Percentiles rank a stretch among this genome's conserved stretches.
These are phyloP conservation scores for Zangia roseola DNA, from an alignment of 768 basidiomycete species.

Conservation along the genomic window DNA sequence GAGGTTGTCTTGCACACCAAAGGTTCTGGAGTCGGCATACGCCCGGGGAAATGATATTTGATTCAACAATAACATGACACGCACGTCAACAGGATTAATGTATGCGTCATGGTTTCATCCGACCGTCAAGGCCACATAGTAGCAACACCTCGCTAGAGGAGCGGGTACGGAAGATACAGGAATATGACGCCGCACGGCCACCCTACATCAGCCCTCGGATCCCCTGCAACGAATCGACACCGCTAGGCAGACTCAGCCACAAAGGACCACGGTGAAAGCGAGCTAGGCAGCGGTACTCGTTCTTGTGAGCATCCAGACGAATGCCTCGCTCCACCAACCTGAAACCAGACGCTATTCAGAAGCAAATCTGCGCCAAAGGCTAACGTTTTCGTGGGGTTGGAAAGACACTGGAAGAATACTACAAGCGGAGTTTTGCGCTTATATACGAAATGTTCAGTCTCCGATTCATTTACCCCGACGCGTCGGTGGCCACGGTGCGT, in stretches of 20 bases:
- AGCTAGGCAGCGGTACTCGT: constrained; percentile 36
- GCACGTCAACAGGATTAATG: constrained; percentile 36
- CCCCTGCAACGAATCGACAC: constrained; percentile 52
- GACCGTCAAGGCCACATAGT: constrained; percentile 75
- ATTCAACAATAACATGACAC: too few relatives aligned
- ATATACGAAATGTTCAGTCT: constrained; percentile 26
- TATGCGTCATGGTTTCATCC: constrained; percentile 81
- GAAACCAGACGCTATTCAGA: constrained; percentile 63
- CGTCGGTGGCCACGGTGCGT: constrained; percentile 14
- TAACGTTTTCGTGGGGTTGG: constrained; percentile 66
- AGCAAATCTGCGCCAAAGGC: constrained; percentile 40
- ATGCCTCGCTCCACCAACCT: constrained; percentile 80
- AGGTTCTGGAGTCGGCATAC: too few relatives aligned
- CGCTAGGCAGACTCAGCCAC: constrained; percentile 47
- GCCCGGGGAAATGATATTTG: too few relatives aligned
- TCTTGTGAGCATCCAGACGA: constrained; percentile 52
- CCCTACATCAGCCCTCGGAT: constrained; percentile 44
- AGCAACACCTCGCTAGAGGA: constrained; percentile 30
- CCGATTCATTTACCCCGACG: constrained; percentile 20
- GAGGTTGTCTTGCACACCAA: too few relatives aligned
- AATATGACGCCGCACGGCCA: constrained; percentile 69
- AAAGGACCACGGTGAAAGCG: constrained; percentile 32
- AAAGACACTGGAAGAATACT: constrained; percentile 54
- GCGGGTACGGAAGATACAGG: constrained; percentile 71
- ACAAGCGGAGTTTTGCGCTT: constrained; percentile 27